Conservation (phyloP, 768 basidiomycete species). For the Calocera viscosa region DNA sequence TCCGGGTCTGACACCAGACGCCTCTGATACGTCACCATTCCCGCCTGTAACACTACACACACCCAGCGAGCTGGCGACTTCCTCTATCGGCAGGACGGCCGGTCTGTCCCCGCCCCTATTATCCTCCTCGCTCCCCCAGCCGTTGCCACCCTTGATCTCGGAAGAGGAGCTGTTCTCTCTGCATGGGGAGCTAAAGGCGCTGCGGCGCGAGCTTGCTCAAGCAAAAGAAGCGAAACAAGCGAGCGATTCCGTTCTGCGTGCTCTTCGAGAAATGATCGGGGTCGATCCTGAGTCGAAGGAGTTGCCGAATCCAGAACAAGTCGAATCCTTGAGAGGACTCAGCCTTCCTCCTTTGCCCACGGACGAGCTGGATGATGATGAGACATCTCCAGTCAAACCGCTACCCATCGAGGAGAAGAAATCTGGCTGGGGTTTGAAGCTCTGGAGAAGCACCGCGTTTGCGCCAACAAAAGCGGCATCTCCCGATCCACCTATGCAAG, state of each 20-base stretch:
- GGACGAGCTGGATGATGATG: neutral
- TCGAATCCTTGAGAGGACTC: neutral
- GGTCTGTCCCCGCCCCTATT: neutral
- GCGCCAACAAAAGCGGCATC: neutral
- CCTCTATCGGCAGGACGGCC: neutral
- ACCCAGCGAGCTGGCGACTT: neutral
- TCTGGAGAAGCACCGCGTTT: neutral
- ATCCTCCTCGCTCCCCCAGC: neutral
- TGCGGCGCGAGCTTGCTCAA: neutral
- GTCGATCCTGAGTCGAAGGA: conserved; percentile 3
- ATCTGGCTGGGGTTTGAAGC: neutral
- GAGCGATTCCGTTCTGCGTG: neutral
- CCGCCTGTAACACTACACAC: neutral
- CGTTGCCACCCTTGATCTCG: neutral
- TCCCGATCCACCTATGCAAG: neutral
- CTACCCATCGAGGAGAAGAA: neutral
- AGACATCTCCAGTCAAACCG: neutral
- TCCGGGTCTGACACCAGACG: neutral
- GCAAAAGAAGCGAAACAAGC: neutral
- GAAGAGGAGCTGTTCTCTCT: neutral
- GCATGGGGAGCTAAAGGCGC: neutral
- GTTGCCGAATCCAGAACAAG: neutral
- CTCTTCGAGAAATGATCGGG: neutral
- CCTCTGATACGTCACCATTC: neutral
- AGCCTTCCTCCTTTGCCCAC: neutral